Percentiles rank a stretch among this genome's conserved stretches.
phyloP scores from a whole-genome alignment of 169 alveolate species.

The Eimeria maxima region DNA sequence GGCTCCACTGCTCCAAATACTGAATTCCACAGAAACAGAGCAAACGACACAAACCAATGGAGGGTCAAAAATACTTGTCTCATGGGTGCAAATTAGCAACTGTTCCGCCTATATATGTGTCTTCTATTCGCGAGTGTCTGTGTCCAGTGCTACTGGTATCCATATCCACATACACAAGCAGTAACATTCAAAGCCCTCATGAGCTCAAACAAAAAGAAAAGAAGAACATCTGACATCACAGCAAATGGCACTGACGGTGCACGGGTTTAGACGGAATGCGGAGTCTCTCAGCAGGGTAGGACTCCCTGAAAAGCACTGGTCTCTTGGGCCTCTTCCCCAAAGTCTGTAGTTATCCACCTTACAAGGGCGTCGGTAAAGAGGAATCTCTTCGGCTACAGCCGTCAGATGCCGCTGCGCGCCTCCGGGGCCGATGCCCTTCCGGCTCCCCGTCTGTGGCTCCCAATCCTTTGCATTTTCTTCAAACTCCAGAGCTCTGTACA shows the following conservation, averaged over 20 bases:
- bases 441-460: slow-evolving; percentile 5
- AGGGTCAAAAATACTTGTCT: not conserved
- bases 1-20: slow-evolving; percentile 81
- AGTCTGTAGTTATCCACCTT: slow-evolving; percentile 1
- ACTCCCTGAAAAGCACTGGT: not conserved
- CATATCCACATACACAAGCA: not conserved
- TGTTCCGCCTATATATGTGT: not conserved
- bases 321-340: not conserved
- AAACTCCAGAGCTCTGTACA: not conserved
- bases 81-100: too few relatives aligned
- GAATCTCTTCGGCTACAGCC: slow-evolving; percentile 12
- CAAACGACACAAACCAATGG: not conserved
- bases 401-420: not conserved
- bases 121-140: not conserved
- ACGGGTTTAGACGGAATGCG: not conserved
- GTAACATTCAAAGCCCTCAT: not conserved
- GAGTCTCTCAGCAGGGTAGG: not conserved
- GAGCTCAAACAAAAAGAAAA: not conserved
- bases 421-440: not conserved
- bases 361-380: slow-evolving; percentile 56
- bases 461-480: not conserved
- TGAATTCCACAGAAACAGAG: not conserved
- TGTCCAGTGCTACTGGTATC: not conserved
- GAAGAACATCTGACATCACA: not conserved
- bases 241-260: not conserved